A percentile compares a stretch with the other conserved stretches of the same genome.
Conservation (phyloP, 2,329 filamentous ascomycete species). For the Phaeomoniella chlamydospora region DNA sequence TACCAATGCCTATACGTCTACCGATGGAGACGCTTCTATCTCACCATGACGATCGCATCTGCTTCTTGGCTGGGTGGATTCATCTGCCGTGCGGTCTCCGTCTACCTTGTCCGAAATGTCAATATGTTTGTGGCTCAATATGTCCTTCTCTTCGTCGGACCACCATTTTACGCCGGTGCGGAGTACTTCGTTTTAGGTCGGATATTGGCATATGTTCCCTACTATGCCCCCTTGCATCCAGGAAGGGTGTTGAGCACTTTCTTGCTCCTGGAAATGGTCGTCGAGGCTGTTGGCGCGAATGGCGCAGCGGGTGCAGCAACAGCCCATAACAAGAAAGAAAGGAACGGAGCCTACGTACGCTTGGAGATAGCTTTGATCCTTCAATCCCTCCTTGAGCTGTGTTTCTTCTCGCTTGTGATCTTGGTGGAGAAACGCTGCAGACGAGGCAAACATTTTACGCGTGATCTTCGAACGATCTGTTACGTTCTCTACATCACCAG, state of each 20-base stretch:
- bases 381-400: slow-evolving; percentile 33
- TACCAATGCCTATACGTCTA: slow-evolving; percentile 24
- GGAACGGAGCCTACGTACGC: slow-evolving; percentile 29
- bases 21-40: slow-evolving; percentile 25
- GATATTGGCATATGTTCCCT: slow-evolving; percentile 34
- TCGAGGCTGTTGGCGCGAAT: slow-evolving; percentile 34
- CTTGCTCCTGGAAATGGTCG: slow-evolving; percentile 33
- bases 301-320: slow-evolving; percentile 29
- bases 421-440: slow-evolving; percentile 30
- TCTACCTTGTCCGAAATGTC: slow-evolving; percentile 18
- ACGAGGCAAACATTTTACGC: slow-evolving; percentile 22
- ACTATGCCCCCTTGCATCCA: slow-evolving; percentile 35
- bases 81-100: slow-evolving; percentile 19
- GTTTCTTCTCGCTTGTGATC: slow-evolving; percentile 32
- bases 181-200: slow-evolving; percentile 39
- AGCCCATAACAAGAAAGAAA: slow-evolving; percentile 19
- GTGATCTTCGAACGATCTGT: slow-evolving; percentile 26
- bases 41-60: slow-evolving; percentile 25
- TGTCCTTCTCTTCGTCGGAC: slow-evolving; percentile 23
- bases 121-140: slow-evolving; percentile 22
- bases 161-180: slow-evolving; percentile 25
- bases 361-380: slow-evolving; percentile 35
- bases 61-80: slow-evolving; percentile 24
- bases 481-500: slow-evolving; percentile 24
- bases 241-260: slow-evolving; percentile 46